Conservation (phyloP, 2,329 filamentous ascomycete genomes). For the Pseudogymnoascus pannorum region DNA sequence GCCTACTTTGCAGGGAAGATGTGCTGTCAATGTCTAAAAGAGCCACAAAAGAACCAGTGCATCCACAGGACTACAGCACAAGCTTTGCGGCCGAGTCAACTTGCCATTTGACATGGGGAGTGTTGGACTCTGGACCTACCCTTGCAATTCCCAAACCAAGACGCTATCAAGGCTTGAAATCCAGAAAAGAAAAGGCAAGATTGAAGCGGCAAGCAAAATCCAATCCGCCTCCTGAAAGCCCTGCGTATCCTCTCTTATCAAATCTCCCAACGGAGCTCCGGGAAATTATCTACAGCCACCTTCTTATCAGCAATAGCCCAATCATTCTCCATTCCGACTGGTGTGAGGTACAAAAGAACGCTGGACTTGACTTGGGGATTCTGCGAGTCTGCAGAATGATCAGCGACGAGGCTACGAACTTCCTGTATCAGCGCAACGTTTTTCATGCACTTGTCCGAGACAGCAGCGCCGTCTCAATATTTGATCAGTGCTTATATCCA, state of each 20-base stretch:
- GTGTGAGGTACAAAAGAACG: constrained; percentile 16
- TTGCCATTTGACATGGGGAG: not conserved
- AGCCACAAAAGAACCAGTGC: not conserved
- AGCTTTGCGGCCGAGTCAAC: not conserved
- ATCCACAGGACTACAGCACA: not conserved
- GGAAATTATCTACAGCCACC: constrained; percentile 21
- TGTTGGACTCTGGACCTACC: not conserved
- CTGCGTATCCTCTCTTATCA: not conserved
- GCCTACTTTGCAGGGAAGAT: not conserved
- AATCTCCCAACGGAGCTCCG: constrained; percentile 20
- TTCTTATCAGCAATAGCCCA: constrained; percentile 17
- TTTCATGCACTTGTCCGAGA: constrained; percentile 20
- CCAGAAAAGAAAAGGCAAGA: not conserved
- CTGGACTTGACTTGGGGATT: constrained; percentile 12
- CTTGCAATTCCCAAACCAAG: not conserved
- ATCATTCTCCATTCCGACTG: constrained; percentile 23
- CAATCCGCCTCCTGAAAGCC: not conserved
- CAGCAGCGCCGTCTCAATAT: not conserved
- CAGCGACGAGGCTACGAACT: constrained; percentile 17
- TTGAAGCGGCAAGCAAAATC: not conserved
- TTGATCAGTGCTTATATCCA: constrained; percentile 9
- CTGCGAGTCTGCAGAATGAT: constrained; percentile 22
- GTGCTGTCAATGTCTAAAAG: not conserved
- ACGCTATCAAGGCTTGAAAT: not conserved
- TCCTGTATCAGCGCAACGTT: constrained; percentile 22